These are phyloP conservation scores for Cercospora sojina DNA, from an alignment of 2,329 filamentous ascomycete genomes.

Conservation along the genomic window DNA sequence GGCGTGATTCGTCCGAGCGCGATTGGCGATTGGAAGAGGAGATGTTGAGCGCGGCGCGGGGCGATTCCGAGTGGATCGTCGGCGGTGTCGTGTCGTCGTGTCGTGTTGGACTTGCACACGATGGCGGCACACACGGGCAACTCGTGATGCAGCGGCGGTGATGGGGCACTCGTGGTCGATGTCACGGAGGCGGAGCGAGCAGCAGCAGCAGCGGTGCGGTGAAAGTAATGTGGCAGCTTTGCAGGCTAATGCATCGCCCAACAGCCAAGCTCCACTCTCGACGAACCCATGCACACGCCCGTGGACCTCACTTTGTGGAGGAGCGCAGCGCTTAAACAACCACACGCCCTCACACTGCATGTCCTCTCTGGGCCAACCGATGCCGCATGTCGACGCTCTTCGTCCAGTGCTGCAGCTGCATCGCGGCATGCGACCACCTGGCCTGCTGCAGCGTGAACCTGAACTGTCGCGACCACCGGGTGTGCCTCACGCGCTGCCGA, in stretches of 20 bases:
- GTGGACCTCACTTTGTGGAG: background rate
- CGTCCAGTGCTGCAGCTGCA: background rate
- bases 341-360: background rate
- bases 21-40: conserved; percentile 6
- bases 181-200: background rate
- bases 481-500: background rate
- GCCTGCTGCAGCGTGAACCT: background rate
- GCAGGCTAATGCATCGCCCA: conserved; percentile 1
- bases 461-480: background rate
- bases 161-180: background rate
- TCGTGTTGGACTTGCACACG: background rate
- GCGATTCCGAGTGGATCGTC: background rate
- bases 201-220: background rate
- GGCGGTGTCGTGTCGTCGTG: background rate
- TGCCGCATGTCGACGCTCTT: background rate
- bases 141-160: background rate
- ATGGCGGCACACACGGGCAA: background rate
- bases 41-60: conserved; percentile 2
- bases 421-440: background rate
- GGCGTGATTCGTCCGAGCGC: background rate
- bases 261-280: conserved; percentile 1
- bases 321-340: background rate
- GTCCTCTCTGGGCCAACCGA: background rate
- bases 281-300: conserved; percentile 2
- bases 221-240: conserved; percentile 1